These are phyloP conservation scores for Blakeslea trispora DNA, from an alignment of 371 early-diverging fungal genomes.

Conservation along the genomic window DNA sequence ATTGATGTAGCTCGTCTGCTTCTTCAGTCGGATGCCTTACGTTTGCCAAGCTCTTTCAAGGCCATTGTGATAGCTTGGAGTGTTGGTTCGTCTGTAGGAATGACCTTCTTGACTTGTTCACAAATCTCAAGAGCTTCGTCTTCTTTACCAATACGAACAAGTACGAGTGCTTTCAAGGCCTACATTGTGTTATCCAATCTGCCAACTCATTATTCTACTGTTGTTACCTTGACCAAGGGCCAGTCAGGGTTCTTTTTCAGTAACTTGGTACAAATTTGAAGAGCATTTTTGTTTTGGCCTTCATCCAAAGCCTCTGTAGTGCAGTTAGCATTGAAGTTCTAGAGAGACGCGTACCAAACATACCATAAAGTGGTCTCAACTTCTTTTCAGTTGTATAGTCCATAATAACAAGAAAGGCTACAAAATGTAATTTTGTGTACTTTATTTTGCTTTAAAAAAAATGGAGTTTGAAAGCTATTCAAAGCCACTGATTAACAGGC, in stretches of 20 bases:
- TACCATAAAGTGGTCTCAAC: constrained; percentile 54
- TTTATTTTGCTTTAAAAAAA: no score
- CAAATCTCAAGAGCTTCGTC: constrained; percentile 77
- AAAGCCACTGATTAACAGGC: no score
- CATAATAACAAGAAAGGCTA: no score
- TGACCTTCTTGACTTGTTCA: constrained; percentile 63
- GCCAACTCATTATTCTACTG: not conserved
- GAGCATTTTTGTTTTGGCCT: constrained; percentile 68
- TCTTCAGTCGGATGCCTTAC: constrained; percentile 35
- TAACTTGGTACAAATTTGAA: constrained; percentile 67
- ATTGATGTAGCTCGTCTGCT: not conserved
- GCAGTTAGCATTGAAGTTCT: not conserved
- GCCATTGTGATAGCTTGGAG: constrained; percentile 76
- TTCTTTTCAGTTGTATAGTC: constrained; percentile 50
- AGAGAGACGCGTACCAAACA: not conserved
- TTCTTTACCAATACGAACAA: constrained; percentile 67
- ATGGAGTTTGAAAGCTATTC: no score
- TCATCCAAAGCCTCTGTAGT: constrained; percentile 73
- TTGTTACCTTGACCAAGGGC: constrained; percentile 64
- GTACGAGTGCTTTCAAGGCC: constrained; percentile 83
- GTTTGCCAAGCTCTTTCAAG: constrained; percentile 60
- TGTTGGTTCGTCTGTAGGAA: constrained; percentile 73
- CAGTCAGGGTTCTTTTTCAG: constrained; percentile 73
- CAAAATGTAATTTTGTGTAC: no score
- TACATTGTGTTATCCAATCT: constrained; percentile 25